Evolutionary conservation across 1,284 basidiomycete species (phyloP).

Genomic region (Neolentinus lepideus): DNA sequence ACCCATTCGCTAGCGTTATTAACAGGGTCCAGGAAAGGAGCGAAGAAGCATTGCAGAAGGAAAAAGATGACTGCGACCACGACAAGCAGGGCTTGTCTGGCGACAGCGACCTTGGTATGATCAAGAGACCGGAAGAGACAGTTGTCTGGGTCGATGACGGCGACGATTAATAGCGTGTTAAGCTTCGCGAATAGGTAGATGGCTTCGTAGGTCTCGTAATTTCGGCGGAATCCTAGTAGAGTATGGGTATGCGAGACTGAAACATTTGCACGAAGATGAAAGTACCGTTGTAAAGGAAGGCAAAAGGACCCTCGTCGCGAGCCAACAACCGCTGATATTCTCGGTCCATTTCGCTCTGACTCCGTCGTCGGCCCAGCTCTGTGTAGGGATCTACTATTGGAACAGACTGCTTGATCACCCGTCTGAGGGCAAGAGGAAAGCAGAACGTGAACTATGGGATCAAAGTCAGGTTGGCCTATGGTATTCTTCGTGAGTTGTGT

Average conservation of each 20-base stretch:
- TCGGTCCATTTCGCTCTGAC: slow-evolving; percentile 51
- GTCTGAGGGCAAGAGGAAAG: slow-evolving; percentile 62
- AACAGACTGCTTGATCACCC: slow-evolving; percentile 48
- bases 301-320: slow-evolving; percentile 63
- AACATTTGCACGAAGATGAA: slow-evolving; percentile 9
- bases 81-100: slow-evolving; percentile 62
- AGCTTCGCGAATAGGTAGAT: slow-evolving; percentile 65
- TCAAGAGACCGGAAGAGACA: slow-evolving; percentile 61
- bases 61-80: slow-evolving; percentile 56
- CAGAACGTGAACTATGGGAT: slow-evolving; percentile 55
- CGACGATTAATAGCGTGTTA: slow-evolving; percentile 57
- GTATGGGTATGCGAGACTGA: neutral
- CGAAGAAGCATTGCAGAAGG: slow-evolving; percentile 48
- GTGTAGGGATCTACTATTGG: slow-evolving; percentile 66
- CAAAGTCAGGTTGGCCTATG: too few species aligned
- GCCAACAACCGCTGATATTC: slow-evolving; percentile 66
- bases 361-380: slow-evolving; percentile 60
- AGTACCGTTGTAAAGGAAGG: slow-evolving; percentile 65
- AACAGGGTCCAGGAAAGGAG: slow-evolving; percentile 66
- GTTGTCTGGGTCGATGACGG: slow-evolving; percentile 64
- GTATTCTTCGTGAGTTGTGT: too few species aligned
- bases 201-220: slow-evolving; percentile 61
- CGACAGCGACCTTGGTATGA: slow-evolving; percentile 42
- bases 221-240: slow-evolving; percentile 53
- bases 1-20: slow-evolving; percentile 76